These are phyloP conservation scores for Penicillium daleae DNA, from an alignment of 495 filamentous ascomycete species.

Conservation along the genomic window DNA sequence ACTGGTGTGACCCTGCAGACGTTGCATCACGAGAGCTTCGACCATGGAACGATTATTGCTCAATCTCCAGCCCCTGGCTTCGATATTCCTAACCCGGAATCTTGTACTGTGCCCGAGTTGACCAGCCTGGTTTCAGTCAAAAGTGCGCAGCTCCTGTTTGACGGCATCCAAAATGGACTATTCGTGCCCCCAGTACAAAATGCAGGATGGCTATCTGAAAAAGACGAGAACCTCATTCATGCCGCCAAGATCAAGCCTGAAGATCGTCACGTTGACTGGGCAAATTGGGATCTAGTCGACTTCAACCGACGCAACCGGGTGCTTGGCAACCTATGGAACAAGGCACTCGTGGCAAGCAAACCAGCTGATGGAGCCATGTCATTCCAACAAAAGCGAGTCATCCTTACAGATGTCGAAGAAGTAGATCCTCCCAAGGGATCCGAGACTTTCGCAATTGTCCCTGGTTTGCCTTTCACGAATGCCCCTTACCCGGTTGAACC, in stretches of 20 bases:
- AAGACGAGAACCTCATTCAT: constrained; percentile 33
- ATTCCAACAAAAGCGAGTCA: constrained; percentile 43
- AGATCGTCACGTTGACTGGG: constrained; percentile 59
- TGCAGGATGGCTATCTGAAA: constrained; percentile 38
- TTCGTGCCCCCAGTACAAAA: constrained; percentile 66
- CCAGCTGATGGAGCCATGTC: constrained; percentile 15
- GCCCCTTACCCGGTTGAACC: constrained; percentile 31
- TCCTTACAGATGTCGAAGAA: constrained; percentile 45
- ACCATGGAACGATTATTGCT: constrained; percentile 72
- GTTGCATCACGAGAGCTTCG: constrained; percentile 72
- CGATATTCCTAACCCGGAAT: constrained; percentile 47
- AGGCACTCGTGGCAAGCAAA: constrained; percentile 33
- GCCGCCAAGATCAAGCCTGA: constrained; percentile 58
- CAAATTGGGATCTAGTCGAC: constrained; percentile 48
- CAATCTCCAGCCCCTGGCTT: constrained; percentile 64
- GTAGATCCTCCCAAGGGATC: constrained; percentile 35
- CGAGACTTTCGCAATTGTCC: constrained; percentile 33
- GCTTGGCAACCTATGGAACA: constrained; percentile 60
- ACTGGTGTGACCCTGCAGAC: constrained; percentile 87
- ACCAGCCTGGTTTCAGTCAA: constrained; percentile 43
- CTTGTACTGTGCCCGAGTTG: constrained; percentile 48
- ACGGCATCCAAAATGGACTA: constrained; percentile 57
- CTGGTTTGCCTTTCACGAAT: constrained; percentile 46
- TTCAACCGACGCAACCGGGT: constrained; percentile 54
- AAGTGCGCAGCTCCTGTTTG: constrained; percentile 65